phyloP scores from a whole-genome alignment of 2,329 filamentous ascomycete species.

The Cladosporium sp. region DNA sequence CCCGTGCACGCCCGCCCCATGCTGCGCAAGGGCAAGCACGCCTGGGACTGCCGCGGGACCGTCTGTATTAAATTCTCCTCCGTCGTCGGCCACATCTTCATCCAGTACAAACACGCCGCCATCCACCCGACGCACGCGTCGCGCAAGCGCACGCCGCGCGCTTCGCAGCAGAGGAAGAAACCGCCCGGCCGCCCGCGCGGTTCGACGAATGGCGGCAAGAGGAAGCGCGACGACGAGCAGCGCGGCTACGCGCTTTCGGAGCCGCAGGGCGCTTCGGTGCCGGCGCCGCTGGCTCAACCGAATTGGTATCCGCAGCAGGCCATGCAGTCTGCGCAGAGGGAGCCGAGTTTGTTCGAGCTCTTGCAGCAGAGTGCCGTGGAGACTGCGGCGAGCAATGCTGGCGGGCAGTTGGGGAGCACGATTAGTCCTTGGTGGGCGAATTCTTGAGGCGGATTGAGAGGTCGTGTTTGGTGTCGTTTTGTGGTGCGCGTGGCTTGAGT shows the following conservation, averaged over 20 bases:
- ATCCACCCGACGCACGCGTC: slow-evolving; percentile 46
- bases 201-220: background rate
- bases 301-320: background rate
- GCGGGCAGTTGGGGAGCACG: slow-evolving; percentile 1
- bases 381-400: background rate
- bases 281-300: too few species aligned
- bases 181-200: background rate
- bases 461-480: too few species aligned
- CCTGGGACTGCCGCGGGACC: slow-evolving; percentile 47
- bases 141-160: slow-evolving; percentile 37
- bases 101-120: slow-evolving; percentile 45
- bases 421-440: slow-evolving; percentile 8
- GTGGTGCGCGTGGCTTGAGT: too few species aligned
- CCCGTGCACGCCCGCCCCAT: slow-evolving; percentile 11
- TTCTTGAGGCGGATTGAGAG: slow-evolving; percentile 1
- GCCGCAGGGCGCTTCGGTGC: too few species aligned
- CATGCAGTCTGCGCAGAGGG: background rate
- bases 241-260: too few species aligned
- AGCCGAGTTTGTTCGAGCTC: slow-evolving; percentile 11
- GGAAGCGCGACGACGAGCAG: background rate
- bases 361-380: slow-evolving; percentile 9
- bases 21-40: slow-evolving; percentile 23
- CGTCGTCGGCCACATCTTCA: slow-evolving; percentile 37
- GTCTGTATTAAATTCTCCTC: slow-evolving; percentile 47
- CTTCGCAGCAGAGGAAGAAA: background rate